phyloP scores from a whole-genome alignment of 73 alveolate species.

The Paramecium primaurelia region DNA sequence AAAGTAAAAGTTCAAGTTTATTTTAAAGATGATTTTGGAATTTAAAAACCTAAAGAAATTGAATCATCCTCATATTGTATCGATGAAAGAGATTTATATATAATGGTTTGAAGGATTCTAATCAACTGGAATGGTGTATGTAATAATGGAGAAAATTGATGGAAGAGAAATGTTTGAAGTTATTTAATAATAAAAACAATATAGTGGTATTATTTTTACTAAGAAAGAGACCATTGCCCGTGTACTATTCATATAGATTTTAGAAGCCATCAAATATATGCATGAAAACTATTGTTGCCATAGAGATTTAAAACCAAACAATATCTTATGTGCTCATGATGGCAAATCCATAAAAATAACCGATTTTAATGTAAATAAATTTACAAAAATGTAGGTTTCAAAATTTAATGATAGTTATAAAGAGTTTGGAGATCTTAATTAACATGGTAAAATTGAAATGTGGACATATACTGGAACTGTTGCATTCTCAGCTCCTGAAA shows the following conservation, averaged over 20 bases:
- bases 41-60: conserved; percentile 41
- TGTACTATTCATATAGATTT: background rate
- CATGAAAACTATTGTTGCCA: conserved; percentile 58
- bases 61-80: conserved; percentile 52
- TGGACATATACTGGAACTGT: conserved; percentile 63
- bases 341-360: conserved; percentile 49
- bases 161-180: conserved; percentile 63
- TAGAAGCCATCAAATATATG: conserved; percentile 47
- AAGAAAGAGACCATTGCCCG: conserved; percentile 9
- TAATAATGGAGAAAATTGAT: conserved; percentile 43
- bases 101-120: conserved; percentile 50
- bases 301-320: conserved; percentile 57
- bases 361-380: conserved; percentile 8
- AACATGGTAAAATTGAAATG: conserved; percentile 52
- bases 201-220: conserved; percentile 44
- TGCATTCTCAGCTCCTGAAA: conserved; percentile 60
- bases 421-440: conserved; percentile 46
- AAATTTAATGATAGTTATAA: conserved; percentile 56
- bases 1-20: conserved; percentile 8
- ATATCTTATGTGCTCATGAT: conserved; percentile 49
- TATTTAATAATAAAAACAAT: conserved; percentile 45
- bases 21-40: conserved; percentile 44
- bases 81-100: conserved; percentile 34
- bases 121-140: conserved; percentile 50
- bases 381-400: conserved; percentile 51